Conservation (phyloP, 2,329 filamentous ascomycete genomes). For the Ceratocystis diversiconidia region DNA sequence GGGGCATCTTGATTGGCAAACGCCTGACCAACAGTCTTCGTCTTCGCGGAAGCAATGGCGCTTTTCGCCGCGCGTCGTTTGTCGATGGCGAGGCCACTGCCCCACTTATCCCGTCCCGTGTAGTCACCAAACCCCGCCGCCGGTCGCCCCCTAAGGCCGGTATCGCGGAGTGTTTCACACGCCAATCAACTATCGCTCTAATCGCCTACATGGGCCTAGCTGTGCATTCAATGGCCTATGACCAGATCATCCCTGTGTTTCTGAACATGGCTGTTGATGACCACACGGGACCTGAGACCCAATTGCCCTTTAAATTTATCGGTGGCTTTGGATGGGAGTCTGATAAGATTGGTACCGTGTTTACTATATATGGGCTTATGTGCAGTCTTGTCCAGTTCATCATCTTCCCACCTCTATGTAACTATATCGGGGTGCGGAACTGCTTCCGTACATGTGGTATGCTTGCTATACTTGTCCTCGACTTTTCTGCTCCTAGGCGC, state of each 20-base stretch:
- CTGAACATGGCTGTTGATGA: slow-evolving; percentile 55
- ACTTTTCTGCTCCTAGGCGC: background rate
- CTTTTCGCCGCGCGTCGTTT: slow-evolving; percentile 33
- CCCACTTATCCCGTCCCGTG: slow-evolving; percentile 34
- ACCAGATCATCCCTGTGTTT: slow-evolving; percentile 80
- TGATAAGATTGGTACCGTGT: slow-evolving; percentile 67
- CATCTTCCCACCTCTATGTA: slow-evolving; percentile 63
- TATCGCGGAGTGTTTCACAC: slow-evolving; percentile 54
- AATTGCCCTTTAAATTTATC: slow-evolving; percentile 65
- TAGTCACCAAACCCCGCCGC: slow-evolving; percentile 20
- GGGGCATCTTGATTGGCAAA: slow-evolving; percentile 59
- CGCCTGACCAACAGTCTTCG: slow-evolving; percentile 38
- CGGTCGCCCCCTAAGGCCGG: slow-evolving; percentile 22
- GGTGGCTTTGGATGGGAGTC: slow-evolving; percentile 66
- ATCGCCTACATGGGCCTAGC: slow-evolving; percentile 67
- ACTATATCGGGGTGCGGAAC: slow-evolving; percentile 55
- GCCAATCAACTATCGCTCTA: slow-evolving; percentile 61
- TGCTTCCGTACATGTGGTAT: slow-evolving; percentile 53
- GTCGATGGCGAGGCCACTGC: slow-evolving; percentile 43
- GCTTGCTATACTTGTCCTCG: slow-evolving; percentile 19
- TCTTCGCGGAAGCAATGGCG: slow-evolving; percentile 21
- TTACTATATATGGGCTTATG: slow-evolving; percentile 65
- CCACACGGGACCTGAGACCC: slow-evolving; percentile 40
- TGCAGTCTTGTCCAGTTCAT: slow-evolving; percentile 78
- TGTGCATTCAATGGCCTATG: slow-evolving; percentile 69